A percentile compares a stretch with the other conserved stretches of the same genome.
phyloP scores from a whole-genome alignment of 2,329 filamentous ascomycete species.

The Hypoxylon sp. region DNA sequence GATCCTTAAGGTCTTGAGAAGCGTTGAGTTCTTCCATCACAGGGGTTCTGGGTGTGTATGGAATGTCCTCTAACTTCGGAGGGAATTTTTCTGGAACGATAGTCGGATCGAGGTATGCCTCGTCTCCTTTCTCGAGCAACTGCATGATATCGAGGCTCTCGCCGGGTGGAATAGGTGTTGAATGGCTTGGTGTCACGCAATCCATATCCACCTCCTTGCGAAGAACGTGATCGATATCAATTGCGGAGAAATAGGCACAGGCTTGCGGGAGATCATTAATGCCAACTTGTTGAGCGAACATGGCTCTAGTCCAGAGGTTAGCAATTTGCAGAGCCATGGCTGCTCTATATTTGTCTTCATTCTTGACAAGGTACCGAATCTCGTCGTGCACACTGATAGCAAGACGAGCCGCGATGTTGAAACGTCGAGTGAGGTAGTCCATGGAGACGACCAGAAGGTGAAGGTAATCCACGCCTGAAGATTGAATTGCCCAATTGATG shows the following conservation, averaged over 20 bases:
- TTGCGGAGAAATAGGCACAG: constrained; percentile 94
- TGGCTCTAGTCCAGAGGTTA: constrained; percentile 96
- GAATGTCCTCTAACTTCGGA: constrained; percentile 73
- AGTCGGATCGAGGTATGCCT: constrained; percentile 77
- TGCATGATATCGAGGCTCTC: constrained; percentile 86
- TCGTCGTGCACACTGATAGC: constrained; percentile 98
- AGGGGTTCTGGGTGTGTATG: constrained; percentile 78
- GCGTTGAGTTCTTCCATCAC: constrained; percentile 82
- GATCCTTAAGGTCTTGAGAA: constrained; percentile 59
- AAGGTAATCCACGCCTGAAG: constrained; percentile 95
- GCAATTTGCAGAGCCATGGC: constrained; percentile 94
- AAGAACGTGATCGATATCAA: constrained; percentile 96
- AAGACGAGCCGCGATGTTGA: constrained; percentile 86
- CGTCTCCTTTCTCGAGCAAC: constrained; percentile 80
- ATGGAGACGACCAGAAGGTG: constrained; percentile 93
- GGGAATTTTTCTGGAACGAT: constrained; percentile 68
- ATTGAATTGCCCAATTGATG: constrained; percentile 99
- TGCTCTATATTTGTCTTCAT: constrained; percentile 87
- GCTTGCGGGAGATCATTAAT: constrained; percentile 95
- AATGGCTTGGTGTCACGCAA: constrained; percentile 91
- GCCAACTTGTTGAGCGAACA: constrained; percentile 97
- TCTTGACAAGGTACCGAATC: constrained; percentile 90
- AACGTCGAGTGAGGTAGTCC: constrained; percentile 91
- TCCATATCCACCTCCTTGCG: constrained; percentile 99
- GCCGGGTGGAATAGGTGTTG: constrained; percentile 81